Conservation (phyloP, 2,329 filamentous ascomycete species). For the Pseudogymnoascus sp. region DNA sequence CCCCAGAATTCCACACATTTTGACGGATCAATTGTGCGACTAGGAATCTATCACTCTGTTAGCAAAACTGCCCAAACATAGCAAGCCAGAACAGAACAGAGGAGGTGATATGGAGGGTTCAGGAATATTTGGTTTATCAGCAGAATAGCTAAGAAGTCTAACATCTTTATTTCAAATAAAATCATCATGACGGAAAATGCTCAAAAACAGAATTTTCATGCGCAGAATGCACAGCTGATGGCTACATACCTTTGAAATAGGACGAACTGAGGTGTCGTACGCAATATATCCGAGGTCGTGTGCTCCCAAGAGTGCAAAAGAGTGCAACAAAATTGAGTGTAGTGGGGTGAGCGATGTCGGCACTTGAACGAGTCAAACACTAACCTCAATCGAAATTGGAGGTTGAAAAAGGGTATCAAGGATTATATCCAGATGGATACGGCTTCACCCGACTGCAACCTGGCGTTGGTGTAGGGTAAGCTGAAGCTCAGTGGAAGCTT, state of each 20-base stretch:
- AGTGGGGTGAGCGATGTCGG: constrained; percentile 5
- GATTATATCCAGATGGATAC: not conserved
- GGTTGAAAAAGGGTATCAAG: constrained; percentile 2
- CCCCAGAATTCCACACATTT: constrained; percentile 57
- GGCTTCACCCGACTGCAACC: constrained; percentile 4
- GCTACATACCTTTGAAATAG: not conserved
- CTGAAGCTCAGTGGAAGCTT: constrained; percentile 3
- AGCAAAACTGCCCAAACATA: not conserved
- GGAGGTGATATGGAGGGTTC: constrained; percentile 16
- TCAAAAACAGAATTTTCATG: not conserved
- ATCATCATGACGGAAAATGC: constrained; percentile 21
- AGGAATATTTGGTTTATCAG: constrained; percentile 23
- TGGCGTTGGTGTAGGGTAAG: constrained; percentile 5
- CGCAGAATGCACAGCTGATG: not conserved
- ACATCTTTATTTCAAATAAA: constrained; percentile 30
- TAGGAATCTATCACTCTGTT: constrained; percentile 10
- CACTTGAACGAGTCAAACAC: not conserved
- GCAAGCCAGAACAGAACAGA: not conserved
- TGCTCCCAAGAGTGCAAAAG: not conserved
- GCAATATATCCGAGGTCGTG: constrained; percentile 1
- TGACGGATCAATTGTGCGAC: constrained; percentile 15
- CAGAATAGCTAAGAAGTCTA: constrained; percentile 35
- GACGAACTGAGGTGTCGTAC: constrained; percentile 2
- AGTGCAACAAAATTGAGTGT: not conserved
- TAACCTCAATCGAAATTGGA: constrained; percentile 7